A percentile compares a stretch with the other conserved stretches of the same genome.
Evolutionary conservation across 495 filamentous ascomycete genomes (phyloP).

Genomic region (Aspergillus ostianus): DNA sequence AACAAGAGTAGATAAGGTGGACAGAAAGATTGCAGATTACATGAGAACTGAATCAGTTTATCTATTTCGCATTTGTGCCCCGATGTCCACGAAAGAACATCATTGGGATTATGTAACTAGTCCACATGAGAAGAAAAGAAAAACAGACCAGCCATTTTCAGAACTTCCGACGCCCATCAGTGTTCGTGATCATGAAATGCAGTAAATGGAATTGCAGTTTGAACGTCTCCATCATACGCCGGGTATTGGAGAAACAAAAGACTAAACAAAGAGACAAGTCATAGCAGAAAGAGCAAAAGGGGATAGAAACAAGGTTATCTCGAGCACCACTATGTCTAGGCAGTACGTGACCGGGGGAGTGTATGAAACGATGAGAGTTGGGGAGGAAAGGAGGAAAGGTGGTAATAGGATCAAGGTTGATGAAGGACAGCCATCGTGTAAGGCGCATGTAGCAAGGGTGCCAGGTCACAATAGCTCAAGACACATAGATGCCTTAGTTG

Average conservation of each 20-base stretch:
- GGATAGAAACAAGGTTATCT: background rate
- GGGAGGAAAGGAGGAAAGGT: background rate
- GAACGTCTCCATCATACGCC: constrained; percentile 35
- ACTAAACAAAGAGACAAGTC: constrained; percentile 6
- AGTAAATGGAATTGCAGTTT: constrained; percentile 23
- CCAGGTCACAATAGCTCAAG: constrained; percentile 4
- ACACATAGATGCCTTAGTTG: constrained; percentile 26
- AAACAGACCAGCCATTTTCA: constrained; percentile 30
- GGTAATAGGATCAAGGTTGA: background rate
- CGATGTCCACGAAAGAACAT: background rate
- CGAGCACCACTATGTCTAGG: background rate
- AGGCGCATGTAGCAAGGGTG: background rate
- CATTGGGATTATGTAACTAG: constrained; percentile 20
- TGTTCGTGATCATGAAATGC: constrained; percentile 25
- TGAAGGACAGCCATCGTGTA: constrained; percentile 1
- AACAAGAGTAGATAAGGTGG: background rate
- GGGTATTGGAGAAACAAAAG: constrained; percentile 14
- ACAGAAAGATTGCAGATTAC: background rate
- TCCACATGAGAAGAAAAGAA: constrained; percentile 25
- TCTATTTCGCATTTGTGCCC: constrained; percentile 1
- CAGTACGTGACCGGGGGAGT: background rate
- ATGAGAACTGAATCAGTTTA: background rate
- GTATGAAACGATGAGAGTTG: background rate
- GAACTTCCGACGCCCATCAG: constrained; percentile 28
- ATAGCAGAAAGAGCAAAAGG: constrained; percentile 2